Evolutionary conservation across 2,329 filamentous ascomycete genomes (phyloP).

Genomic region (Penicillium sp.): DNA sequence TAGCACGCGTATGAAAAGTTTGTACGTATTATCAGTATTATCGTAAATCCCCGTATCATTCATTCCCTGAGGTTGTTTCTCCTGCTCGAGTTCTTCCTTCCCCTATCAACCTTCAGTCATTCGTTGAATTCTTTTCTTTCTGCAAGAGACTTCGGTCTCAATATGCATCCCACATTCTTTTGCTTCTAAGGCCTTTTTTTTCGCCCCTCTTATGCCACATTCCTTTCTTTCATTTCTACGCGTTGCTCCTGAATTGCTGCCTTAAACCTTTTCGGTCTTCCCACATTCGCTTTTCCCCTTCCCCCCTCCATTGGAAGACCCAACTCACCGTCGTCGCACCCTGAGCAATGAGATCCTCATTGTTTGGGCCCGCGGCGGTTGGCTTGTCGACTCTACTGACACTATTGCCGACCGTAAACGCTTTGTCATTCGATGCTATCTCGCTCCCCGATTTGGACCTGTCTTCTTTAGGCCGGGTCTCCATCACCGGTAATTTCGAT

Average conservation of each 20-base stretch:
- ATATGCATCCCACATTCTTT: constrained; percentile 17
- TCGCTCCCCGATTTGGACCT: constrained; percentile 62
- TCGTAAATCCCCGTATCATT: background rate
- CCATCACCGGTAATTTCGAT: constrained; percentile 83
- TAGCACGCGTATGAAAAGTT: background rate
- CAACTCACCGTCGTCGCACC: constrained; percentile 35
- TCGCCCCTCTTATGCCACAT: constrained; percentile 7
- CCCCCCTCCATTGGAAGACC: constrained; percentile 6
- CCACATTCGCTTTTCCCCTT: constrained; percentile 15
- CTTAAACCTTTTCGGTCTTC: constrained; percentile 18
- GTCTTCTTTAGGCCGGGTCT: constrained; percentile 74
- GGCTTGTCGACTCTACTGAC: constrained; percentile 34
- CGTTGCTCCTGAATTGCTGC: constrained; percentile 21
- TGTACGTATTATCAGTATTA: background rate
- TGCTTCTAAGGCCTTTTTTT: constrained; percentile 7
- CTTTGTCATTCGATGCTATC: constrained; percentile 38
- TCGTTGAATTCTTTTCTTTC: constrained; percentile 11
- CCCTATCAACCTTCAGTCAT: constrained; percentile 8
- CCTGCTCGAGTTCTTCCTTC: background rate
- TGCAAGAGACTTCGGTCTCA: constrained; percentile 10
- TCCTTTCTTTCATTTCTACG: constrained; percentile 15
- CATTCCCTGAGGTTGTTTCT: background rate
- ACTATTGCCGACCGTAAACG: constrained; percentile 29
- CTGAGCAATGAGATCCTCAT: constrained; percentile 47
- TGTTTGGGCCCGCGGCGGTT: constrained; percentile 46